Evolutionary conservation across 192 early-diverging fungal genomes (phyloP).

Genomic region (Spizellomyces punctatus): DNA sequence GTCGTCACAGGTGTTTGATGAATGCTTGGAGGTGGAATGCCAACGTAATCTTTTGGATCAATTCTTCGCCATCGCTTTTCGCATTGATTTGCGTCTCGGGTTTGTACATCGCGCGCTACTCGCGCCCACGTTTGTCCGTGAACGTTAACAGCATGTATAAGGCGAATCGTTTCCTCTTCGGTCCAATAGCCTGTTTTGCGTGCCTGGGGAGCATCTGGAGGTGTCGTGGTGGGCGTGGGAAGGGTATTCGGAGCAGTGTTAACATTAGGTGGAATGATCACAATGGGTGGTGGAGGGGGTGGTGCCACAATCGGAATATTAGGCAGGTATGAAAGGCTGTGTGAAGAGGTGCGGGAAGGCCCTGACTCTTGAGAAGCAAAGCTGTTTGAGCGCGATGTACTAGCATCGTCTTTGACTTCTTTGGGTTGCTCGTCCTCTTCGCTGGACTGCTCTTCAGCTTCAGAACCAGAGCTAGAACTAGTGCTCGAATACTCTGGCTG

Average conservation of each 20-base stretch:
- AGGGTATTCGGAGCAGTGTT: background rate
- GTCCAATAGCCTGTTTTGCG: slow-evolving; percentile 2
- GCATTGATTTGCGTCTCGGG: slow-evolving; percentile 1
- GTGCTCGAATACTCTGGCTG: too few species aligned
- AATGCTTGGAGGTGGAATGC: background rate
- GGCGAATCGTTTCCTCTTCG: background rate
- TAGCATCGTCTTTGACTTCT: too few species aligned
- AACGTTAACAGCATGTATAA: background rate
- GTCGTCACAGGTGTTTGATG: background rate
- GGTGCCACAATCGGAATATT: too few species aligned
- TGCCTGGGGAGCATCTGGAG: background rate
- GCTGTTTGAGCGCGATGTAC: too few species aligned
- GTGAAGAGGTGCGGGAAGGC: too few species aligned
- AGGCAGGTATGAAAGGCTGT: too few species aligned
- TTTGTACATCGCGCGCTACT: background rate
- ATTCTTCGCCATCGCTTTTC: background rate
- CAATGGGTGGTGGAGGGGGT: too few species aligned
- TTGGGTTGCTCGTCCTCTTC: too few species aligned
- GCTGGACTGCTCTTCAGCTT: too few species aligned
- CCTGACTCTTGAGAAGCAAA: too few species aligned
- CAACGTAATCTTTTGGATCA: background rate
- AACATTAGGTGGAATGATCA: too few species aligned
- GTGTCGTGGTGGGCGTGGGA: background rate
- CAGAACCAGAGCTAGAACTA: too few species aligned
- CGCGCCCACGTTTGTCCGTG: background rate